These are phyloP conservation scores for Coniella vitis DNA, from an alignment of 2,329 filamentous ascomycete species.

Conservation along the genomic window DNA sequence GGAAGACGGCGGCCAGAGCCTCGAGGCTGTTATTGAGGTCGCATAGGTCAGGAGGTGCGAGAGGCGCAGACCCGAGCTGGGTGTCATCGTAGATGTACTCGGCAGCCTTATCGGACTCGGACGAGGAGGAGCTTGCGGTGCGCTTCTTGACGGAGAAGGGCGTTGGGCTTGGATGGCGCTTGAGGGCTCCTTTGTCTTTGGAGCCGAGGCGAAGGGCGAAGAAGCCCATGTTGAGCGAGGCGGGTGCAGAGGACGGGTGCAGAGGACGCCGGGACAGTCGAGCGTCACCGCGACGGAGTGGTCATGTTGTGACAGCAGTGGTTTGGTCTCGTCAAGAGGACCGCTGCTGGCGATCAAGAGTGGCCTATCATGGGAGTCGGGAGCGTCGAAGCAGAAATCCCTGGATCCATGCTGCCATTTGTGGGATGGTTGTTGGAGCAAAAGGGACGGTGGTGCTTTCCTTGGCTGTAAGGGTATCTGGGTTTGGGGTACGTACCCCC, in stretches of 20 bases:
- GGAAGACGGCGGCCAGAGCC: slow-evolving; percentile 65
- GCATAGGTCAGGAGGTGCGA: slow-evolving; percentile 55
- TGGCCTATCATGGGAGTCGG: too few relatives aligned
- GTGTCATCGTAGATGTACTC: slow-evolving; percentile 51
- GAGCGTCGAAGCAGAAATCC: too few relatives aligned
- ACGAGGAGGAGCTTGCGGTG: slow-evolving; percentile 26
- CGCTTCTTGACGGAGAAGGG: slow-evolving; percentile 19
- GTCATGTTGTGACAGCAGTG: not conserved
- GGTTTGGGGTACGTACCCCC: too few relatives aligned
- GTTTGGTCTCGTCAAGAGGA: not conserved
- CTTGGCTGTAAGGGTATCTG: too few relatives aligned
- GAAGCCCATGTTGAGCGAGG: slow-evolving; percentile 41
- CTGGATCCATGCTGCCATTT: too few relatives aligned
- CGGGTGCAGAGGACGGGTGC: slow-evolving; percentile 24
- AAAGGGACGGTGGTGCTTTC: too few relatives aligned
- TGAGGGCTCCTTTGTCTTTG: slow-evolving; percentile 26
- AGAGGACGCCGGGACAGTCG: not conserved
- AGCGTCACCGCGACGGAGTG: slow-evolving; percentile 5
- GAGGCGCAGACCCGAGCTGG: slow-evolving; percentile 41
- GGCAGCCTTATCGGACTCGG: slow-evolving; percentile 20
- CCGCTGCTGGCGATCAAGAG: not conserved
- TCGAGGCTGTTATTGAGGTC: slow-evolving; percentile 65
- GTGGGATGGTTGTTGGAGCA: too few relatives aligned
- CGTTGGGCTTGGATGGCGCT: slow-evolving; percentile 18
- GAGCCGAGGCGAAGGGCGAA: slow-evolving; percentile 39